Conservation (phyloP, 495 filamentous ascomycete genomes). For the Lophium mytilinum region DNA sequence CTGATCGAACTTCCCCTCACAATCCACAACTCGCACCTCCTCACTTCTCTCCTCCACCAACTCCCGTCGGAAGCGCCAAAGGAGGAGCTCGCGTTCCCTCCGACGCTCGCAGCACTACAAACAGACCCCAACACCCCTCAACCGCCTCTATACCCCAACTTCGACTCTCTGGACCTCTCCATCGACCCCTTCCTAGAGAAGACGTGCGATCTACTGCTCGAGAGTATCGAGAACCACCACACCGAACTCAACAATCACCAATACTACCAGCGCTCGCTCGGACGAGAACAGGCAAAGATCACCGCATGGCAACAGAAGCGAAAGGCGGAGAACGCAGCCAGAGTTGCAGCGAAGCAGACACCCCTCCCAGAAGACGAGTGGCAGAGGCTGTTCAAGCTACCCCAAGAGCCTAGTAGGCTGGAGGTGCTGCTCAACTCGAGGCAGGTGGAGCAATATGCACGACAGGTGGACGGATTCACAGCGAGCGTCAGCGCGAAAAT, state of each 20-base stretch:
- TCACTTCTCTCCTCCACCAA: conserved; percentile 91
- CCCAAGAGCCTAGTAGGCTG: conserved; percentile 82
- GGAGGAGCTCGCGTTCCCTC: conserved; percentile 58
- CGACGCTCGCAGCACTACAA: conserved; percentile 66
- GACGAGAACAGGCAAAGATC: conserved; percentile 93
- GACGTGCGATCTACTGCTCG: conserved; percentile 89
- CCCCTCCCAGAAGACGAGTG: conserved; percentile 94
- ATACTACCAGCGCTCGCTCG: conserved; percentile 94
- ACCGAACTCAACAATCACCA: conserved; percentile 98
- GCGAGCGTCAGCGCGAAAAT: conserved; percentile 89
- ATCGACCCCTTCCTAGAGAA: conserved; percentile 99
- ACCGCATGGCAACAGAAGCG: conserved; percentile 91
- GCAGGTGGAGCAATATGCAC: conserved; percentile 96
- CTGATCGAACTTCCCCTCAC: conserved; percentile 83
- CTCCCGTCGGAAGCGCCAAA: conserved; percentile 54
- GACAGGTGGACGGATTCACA: conserved; percentile 95
- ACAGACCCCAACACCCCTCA: conserved; percentile 41
- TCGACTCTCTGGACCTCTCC: conserved; percentile 77
- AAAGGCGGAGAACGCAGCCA: conserved; percentile 82
- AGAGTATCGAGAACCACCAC: conserved; percentile 94
- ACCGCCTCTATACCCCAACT: conserved; percentile 72
- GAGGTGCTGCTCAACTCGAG: conserved; percentile 87
- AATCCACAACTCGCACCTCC: conserved; percentile 94
- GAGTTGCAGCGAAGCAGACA: conserved; percentile 77
- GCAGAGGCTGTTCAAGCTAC: conserved; percentile 95